Evolutionary conservation across 139 green algal genomes (phyloP), one percentile per base, ranked within the genome.

Genomic region (Marvania coccoides): DNA sequence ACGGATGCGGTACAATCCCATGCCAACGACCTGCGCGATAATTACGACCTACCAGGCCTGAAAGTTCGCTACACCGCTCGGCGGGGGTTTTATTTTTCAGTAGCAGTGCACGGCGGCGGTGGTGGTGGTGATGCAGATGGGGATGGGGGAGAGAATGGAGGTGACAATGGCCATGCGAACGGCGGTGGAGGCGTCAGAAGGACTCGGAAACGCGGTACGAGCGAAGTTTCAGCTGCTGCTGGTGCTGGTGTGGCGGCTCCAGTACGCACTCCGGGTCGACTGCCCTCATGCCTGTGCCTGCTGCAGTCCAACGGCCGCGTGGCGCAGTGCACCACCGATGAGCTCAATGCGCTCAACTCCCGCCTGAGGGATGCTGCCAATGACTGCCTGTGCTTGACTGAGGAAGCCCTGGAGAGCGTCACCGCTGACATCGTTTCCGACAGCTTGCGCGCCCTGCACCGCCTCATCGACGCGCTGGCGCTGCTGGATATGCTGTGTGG

Each of bases 341-440:
- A 96, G 76, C 80, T 97, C 0, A 90, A 85, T 33, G 89, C 90
- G 7, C 81, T 97, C 3, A 96, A 97, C 72, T 46, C 75, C 10
- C 73, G 90, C 5, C 86, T 96, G 24, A 68, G 72, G 28, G 85
- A 92, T 47, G 81, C 89, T 7, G 72, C 76, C 33, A 78, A 82
- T 35, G 86, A 95, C 66, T 96, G 88, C 67, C 67, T 93, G 72
- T 29, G 86, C 37, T 78, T 95, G 7, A 92, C 89, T 15, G 76
- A 89, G 39, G 65, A 88, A 84, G 63, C 86, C 19, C 75, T 96
- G 71, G 84, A 90, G 9, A 61, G 40, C 4, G 46, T 86, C 42
- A 35, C 46, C 5, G 29, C 46, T 1, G 24, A 33, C n/a, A 51
- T 77, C 3, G 64, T 88, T 5, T 48, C 71, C 28, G 3, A 60